Evolutionary conservation across 257 asterid genomes (phyloP), one percentile per base, ranked within the genome.

Genomic region (Dorcoceras hygrometricum): DNA sequence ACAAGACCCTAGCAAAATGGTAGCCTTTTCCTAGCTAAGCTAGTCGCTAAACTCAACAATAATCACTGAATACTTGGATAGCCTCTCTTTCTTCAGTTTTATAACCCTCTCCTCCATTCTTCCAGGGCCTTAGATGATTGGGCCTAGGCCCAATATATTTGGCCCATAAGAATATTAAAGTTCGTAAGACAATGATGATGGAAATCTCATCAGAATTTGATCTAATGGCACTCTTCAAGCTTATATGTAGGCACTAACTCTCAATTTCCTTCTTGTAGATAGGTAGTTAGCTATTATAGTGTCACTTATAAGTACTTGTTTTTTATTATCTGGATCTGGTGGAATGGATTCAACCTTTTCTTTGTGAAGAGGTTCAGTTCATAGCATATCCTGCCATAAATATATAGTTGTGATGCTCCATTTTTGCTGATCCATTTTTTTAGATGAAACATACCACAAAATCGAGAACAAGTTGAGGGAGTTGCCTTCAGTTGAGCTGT

Each of bases 401-500:
- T 53, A 56, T 60, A 25, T 67, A 24, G 57, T 50, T 18, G 53
- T 83, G 62, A 76, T 73, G 36, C 65, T 65, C 58, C 22, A 25
- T 4, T 46, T 60, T 8, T 25, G 71, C 66, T 23, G 23, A 51
- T 20, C 54, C 8, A 23, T 74, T 57, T 39, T n/a, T 80, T 74
- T 87, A 94, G 97, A 80, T 74, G 97, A 86, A 61, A 73, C 89
- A 39, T 94, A 82, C 79, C 84, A 85, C 77, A 88, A 75, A 67
- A 78, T 86, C 79, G 85, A 78, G 68, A 87, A 76, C 71, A 96
- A 90, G 76, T 68, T 94, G 83, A 83, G 89, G 84, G 96, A 94
- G 86, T 84, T 94, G 83, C 98, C 98, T 63, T 84, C 95, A 31
- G 95, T 94, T 71, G 99, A 89, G 78, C 75, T 94, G 68, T 81